phyloP scores from a whole-genome alignment of 2,329 filamentous ascomycete species.

The Mycogone perniciosa region DNA sequence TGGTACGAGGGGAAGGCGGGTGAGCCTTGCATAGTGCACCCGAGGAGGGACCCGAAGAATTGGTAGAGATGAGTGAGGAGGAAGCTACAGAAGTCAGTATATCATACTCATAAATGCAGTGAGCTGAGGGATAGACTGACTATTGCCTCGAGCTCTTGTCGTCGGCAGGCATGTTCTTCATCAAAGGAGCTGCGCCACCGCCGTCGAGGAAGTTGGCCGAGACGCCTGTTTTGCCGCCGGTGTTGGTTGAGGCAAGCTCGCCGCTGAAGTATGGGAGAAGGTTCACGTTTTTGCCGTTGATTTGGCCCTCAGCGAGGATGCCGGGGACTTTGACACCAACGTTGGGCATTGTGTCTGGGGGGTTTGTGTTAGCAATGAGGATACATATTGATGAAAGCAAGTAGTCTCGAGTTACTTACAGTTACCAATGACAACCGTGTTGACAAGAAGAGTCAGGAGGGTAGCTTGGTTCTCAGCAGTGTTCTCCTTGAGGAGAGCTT shows the following conservation, averaged over 20 bases:
- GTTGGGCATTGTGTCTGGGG: constrained; percentile 45
- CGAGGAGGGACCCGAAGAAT: constrained; percentile 54
- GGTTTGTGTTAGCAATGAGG: not conserved
- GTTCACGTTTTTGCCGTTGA: constrained; percentile 47
- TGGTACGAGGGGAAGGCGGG: constrained; percentile 44
- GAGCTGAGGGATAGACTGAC: constrained; percentile 29
- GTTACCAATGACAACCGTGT: constrained; percentile 59
- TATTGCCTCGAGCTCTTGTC: constrained; percentile 47
- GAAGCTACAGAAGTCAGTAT: constrained; percentile 28
- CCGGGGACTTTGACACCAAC: constrained; percentile 48
- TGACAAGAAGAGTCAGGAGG: constrained; percentile 51
- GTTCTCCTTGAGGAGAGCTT: constrained; percentile 50
- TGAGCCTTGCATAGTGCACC: constrained; percentile 46
- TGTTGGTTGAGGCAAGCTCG: constrained; percentile 46
- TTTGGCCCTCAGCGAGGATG: constrained; percentile 46
- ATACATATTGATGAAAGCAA: not conserved
- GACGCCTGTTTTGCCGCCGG: constrained; percentile 36
- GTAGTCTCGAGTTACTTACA: constrained; percentile 29
- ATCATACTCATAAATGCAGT: not conserved
- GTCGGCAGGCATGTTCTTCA: constrained; percentile 49
- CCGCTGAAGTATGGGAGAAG: constrained; percentile 56
- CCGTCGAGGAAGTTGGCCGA: constrained; percentile 57
- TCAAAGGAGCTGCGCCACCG: constrained; percentile 49
- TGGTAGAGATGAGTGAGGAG: constrained; percentile 57
- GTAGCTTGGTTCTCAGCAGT: constrained; percentile 52